Conservation (phyloP, 2,329 filamentous ascomycete genomes). For the Alternaria novae-zelandiae region DNA sequence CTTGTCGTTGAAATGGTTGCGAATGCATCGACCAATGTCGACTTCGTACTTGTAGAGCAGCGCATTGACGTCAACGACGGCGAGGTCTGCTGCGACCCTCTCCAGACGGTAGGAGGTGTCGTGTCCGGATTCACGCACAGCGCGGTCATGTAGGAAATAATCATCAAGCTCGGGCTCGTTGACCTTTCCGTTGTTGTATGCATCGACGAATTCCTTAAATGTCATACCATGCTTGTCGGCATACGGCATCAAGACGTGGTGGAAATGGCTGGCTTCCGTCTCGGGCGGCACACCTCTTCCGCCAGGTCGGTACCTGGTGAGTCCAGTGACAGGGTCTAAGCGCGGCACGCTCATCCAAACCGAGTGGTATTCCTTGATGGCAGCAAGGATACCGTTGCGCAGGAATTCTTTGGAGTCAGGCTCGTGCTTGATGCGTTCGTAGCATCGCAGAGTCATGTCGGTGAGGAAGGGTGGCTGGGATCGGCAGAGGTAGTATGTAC, state of each 20-base stretch:
- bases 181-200: conserved; percentile 79
- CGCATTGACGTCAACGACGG: conserved; percentile 93
- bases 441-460: conserved; percentile 94
- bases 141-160: conserved; percentile 95
- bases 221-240: conserved; percentile 81
- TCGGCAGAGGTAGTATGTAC: conserved; percentile 91
- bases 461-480: conserved; percentile 97
- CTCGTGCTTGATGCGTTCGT: conserved; percentile 90
- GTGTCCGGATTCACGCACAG: conserved; percentile 94
- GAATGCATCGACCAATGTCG: conserved; percentile 88
- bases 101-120: conserved; percentile 96
- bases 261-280: conserved; percentile 86
- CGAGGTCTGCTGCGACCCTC: conserved; percentile 77
- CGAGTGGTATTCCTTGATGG: conserved; percentile 94
- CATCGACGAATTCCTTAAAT: conserved; percentile 83
- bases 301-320: conserved; percentile 84
- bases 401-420: conserved; percentile 82
- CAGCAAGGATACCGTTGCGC: conserved; percentile 78
- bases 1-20: conserved; percentile 80
- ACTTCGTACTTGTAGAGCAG: conserved; percentile 96
- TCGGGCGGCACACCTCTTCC: conserved; percentile 88
- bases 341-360: conserved; percentile 81
- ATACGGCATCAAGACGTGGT: conserved; percentile 81
- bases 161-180: conserved; percentile 87
- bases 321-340: conserved; percentile 75